Base-by-base conservation (phyloP, 1,139 yeast genomes). In the Pneumocystis sp. region DNA sequence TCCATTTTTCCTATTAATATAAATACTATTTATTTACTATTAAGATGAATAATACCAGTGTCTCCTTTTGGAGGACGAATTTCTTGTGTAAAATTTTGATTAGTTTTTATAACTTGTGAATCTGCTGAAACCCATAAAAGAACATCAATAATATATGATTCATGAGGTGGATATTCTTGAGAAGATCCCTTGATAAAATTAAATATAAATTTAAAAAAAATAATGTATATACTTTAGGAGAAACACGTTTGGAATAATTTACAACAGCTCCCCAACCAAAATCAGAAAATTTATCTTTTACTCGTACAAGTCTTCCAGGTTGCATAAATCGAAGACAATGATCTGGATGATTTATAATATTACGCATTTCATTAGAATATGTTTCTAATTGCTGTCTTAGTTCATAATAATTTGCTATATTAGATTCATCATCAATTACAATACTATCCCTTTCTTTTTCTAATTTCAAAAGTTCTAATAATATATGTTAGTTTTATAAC, bases 201-300 rank as follows among this genome's bases (percentile, higher is more conserved):
- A 83, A 85, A 70, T 80, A 12, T 12, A 25, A 59, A 21, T 39
- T 12, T 25, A 8, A 40, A n/a, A 17, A 45, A 39, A 42, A 63
- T n/a, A 40, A 34, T 31, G 19, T 31, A 63, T 25, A 37, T 59
- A 62, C 67, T 63, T 67, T 68, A 15, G 71, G 70, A 6, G 68
- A 82, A 37, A 77, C 77, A 74, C 97, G 82, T 75, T 89, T 90
- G 63, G 82, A 80, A 71, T 85, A 88, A 57, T 85, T 83, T 8
- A 89, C 85, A 29, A 91, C 93, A 74, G 89, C 87, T 65, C 93
- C 97, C 98, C 98, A 95, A 12, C 96, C 97, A 74, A 90, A 95
- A 69, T 90, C 88, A 25, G 65, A 66, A n/a, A 67, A 71, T 21
- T 74, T 82, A 59, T 85, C 78, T 66, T 81, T 81, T 25, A 95